Base-by-base conservation (phyloP, 495 filamentous ascomycete genomes). In the Penicillium flavigenum region DNA sequence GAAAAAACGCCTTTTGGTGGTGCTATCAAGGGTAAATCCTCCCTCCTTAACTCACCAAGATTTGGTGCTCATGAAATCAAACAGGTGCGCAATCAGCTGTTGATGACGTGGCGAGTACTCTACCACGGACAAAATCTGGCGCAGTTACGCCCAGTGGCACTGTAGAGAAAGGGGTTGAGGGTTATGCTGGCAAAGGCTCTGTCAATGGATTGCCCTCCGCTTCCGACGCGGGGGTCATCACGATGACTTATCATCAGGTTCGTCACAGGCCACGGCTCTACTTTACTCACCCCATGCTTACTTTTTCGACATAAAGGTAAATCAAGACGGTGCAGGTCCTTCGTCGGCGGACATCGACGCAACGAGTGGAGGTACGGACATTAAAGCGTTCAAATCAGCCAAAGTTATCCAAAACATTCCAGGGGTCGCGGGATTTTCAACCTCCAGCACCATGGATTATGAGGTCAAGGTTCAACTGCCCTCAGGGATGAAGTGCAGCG, bases 401-500 rank as follows among this genome's bases (percentile, higher is more conserved):
- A 46, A 77, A 48, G 80, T 86, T 42, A 81, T 75, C 20, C 75
- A 82, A 69, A 78, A 86, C 65, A 79, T 86, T 7, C 82, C 83
- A 16, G 83, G 83, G 27, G 42, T 53, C 32, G 56, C 56, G 2
- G 56, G 56, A 31, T 52, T 53, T 31, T 58, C 56, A 12, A 58
- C 56, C 24, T 53, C 56, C 22, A 58, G 56, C 42, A 53, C 56
- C 9, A 58, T 58, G 56, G 56, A 58, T 22, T 58, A 47, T 20
- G 56, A 50, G 41, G 62, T 86, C 39, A 73, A 69, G 8, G 76
- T 86, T 59, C 71, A 83, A 68, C 84, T 87, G 80, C 83, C 83
- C 2, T 73, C 71, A 0, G 83, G 81, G 42, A 85, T 86, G 81
- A 83, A 79, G 8, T 86, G 83, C 71, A 74, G 78, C 22, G 83